Base-by-base conservation (phyloP, 148 eudicot species). In the Fallopia convolvulus region DNA sequence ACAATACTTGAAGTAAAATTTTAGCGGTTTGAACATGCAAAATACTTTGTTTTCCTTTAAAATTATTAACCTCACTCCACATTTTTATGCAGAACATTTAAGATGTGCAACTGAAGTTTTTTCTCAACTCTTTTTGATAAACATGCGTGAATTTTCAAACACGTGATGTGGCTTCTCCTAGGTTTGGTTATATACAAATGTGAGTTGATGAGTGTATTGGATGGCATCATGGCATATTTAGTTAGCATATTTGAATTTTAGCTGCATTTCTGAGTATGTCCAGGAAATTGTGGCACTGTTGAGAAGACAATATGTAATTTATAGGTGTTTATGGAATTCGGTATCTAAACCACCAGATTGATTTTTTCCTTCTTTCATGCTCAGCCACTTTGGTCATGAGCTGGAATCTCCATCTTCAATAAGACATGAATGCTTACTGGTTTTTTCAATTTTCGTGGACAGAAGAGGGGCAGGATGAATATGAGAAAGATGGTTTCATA, bases 391-490 rank as follows among this genome's bases (percentile, higher is more conserved):
- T 73, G 15, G 20, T 44, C 23, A n/a, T 20, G 75, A 11, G 44
- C 72, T 30, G 20, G n/a, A 36, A 36, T 42, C 33, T 74, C 60
- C 41, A 49, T 48, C 18, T 74, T 74, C 56, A 17, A 39, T 15
- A 30, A 10, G 48, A 56, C 52, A 48, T 48, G 3, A 26, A 42
- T 33, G 14, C 20, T 65, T 66, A 40, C 48, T 23, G 12, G 14
- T 30, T 15, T 65, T 23, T 47, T 12, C 13, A 13, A 26, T 63
- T 44, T 52, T 18, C 66, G 48, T 50, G 81, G 77, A 72, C 87
- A 89, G 98, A 90, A 75, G 95, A 90, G 79, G 99, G 97, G 40
- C 93, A 88, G 72, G 93, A 96, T 84, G 93, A 91, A 81, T 96
- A 85, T 74, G 99, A 96, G 83, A 86, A 93, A 23, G 99, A 96